Evolutionary conservation across 2,329 filamentous ascomycete species (phyloP), one percentile per base, ranked within the genome.

Genomic region (Cylindrodendrum hubeiense): DNA sequence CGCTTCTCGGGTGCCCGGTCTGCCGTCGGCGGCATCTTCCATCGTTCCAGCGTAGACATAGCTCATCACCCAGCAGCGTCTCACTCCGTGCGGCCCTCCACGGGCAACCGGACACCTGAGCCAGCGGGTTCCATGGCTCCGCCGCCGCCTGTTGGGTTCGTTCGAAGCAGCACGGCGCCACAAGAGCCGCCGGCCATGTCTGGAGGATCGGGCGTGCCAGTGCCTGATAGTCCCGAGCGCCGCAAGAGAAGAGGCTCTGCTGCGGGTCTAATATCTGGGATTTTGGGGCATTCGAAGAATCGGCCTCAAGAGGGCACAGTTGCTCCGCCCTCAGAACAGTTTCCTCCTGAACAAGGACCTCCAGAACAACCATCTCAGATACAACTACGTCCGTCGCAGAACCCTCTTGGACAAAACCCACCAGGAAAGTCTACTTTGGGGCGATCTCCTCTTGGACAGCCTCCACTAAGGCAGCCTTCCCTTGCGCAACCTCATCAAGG

Each of bases 1-100:
- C 78, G 84, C 12, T 83, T 87, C 63, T 85, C 85, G 0, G 80
- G 73, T 24, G 74, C 75, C 28, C 71, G 71, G 13, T 68, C 83
- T 10, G 79, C 76, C 7, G 70, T 78, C 21, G 67, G 74, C 15
- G 70, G 71, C 22, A 70, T 75, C 13, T 76, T 79, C 44, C 70
- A 72, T 17, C 71, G 77, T 21, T 60, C 74, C 17, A 72, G 62
- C 4, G 50, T 62, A 4, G 65, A 74, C 49, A 30, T 37, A 21
- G 58, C 37, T 19, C 62, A 52, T 13, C 70, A 72, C 44, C 68
- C 71, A 4, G 68, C 50, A 10, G 68, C 70, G 9, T 71, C 74
- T 39, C 60, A 56, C 33, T 65, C 71, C 7, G 39, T 62, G 19
- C 66, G 63, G 44, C 70, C 72, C 3, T 47, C 65, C 13, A 67